Conservation (phyloP, 2,329 filamentous ascomycete genomes). For the Cyclaneusma minus region DNA sequence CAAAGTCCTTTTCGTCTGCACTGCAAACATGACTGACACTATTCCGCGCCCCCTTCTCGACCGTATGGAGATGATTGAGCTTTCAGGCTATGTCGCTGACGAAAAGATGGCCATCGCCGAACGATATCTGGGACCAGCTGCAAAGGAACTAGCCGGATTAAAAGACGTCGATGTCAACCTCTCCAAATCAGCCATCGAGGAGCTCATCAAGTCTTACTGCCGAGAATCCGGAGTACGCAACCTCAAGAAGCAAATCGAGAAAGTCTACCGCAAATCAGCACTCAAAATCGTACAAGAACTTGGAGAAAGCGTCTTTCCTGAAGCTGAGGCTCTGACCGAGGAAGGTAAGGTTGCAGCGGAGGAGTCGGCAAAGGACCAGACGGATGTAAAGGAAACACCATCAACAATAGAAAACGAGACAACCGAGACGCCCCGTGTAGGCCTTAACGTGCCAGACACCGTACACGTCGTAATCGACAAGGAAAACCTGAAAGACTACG, state of each 20-base stretch:
- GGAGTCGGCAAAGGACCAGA: conserved; percentile 51
- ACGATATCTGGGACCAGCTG: conserved; percentile 77
- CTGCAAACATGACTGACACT: conserved; percentile 96
- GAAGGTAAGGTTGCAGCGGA: conserved; percentile 69
- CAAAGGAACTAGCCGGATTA: conserved; percentile 85
- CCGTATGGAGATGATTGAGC: conserved; percentile 92
- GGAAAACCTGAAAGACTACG: conserved; percentile 89
- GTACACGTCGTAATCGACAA: conserved; percentile 80
- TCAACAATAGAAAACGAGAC: conserved; percentile 37
- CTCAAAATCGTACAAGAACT: conserved; percentile 94
- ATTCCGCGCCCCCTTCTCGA: conserved; percentile 89
- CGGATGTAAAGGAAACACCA: conserved; percentile 46
- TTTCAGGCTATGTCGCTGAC: conserved; percentile 92
- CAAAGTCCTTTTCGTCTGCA: conserved; percentile 97
- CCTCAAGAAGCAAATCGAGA: conserved; percentile 98
- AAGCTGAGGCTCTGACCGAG: conserved; percentile 68
- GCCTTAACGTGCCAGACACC: conserved; percentile 68
- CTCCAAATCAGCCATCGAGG: conserved; percentile 74
- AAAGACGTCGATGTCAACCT: conserved; percentile 85
- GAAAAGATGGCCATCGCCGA: conserved; percentile 99
- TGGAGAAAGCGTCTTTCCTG: conserved; percentile 67
- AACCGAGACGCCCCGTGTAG: conserved; percentile 52
- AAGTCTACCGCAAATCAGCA: conserved; percentile 93
- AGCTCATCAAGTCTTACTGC: conserved; percentile 97
- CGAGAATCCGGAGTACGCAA: conserved; percentile 95